Evolutionary conservation across 1,284 basidiomycete species (phyloP), one percentile per base, ranked within the genome.

Genomic region (Fomitopsis pinicola): DNA sequence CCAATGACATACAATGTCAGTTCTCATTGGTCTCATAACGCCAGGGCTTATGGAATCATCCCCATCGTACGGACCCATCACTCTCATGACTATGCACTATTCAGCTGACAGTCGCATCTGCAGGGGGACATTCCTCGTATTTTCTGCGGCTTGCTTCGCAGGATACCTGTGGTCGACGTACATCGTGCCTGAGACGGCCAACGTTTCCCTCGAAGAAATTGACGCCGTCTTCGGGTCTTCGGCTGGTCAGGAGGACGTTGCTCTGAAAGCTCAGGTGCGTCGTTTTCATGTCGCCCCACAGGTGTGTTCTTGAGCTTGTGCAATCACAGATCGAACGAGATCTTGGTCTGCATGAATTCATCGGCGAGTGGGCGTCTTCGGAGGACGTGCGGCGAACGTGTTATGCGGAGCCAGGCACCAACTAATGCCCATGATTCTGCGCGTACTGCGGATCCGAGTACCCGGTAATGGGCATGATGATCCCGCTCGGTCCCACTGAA

Each of bases 11-110:
- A 30, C 26, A 36, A 58, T 52, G 46, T 10, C 61, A 92, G 92
- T 93, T 72, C 76, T 94, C 64, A 88, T 95, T 66, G 91, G 91
- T 9, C 80, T 94, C 57, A 74, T 92, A 50, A 94, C 92, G 8
- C 93, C 93, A 1, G 78, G 85, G 56, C 73, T 92, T 64, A 82
- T 94, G 71, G 82, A 85, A 57, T 69, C 75, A 7, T 89, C 89
- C 0, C 73, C 88, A 9, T 75, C 83, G 86, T 89, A 71, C 60
- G 82, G 63, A 7, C 6, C 22, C 7, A 7, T 26, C 8, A 4
- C 7, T 19, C 75, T 28, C 42, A 28, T 17, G 46, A 44, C 42
- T 64, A 6, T 15, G 9, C 2, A 2, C 30, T 12, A 17, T 6
- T 5, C 15, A 6, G 30, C 26, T 55, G 19, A 55, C 54, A 33